Conservation (phyloP, 106 monocot genomes). For the Allium cepa region DNA sequence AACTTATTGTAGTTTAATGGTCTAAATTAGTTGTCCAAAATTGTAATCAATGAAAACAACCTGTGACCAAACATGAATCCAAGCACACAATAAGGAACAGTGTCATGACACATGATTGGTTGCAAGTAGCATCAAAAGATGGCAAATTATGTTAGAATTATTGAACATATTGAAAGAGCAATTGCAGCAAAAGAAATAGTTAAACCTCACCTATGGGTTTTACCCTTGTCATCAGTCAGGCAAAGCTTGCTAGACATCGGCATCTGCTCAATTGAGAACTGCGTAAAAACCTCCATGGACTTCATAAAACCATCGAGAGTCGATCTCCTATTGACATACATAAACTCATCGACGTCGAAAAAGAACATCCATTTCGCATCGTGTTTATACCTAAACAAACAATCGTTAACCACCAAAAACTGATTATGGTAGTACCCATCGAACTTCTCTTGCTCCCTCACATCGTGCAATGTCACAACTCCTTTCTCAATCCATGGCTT, state of each 20-base stretch:
- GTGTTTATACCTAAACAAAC: conserved; percentile 48
- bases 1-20: too few relatives aligned
- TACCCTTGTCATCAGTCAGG: conserved; percentile 13
- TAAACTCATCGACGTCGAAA: conserved; percentile 83
- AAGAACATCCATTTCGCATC: conserved; percentile 72
- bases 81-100: too few relatives aligned
- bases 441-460: conserved; percentile 57
- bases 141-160: too few relatives aligned
- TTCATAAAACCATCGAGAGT: conserved; percentile 21
- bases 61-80: too few relatives aligned
- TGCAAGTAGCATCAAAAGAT: too few relatives aligned
- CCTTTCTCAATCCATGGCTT: conserved; percentile 67
- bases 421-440: conserved; percentile 92
- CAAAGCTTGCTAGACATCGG: conserved; percentile 61
- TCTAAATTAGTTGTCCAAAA: too few relatives aligned
- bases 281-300: conserved; percentile 30
- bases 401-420: conserved; percentile 80
- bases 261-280: conserved; percentile 61
- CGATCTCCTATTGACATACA: conserved; percentile 27
- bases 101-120: too few relatives aligned
- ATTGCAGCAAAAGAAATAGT: neutral
- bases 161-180: too few relatives aligned
- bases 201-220: conserved; percentile 18
- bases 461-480: conserved; percentile 47
- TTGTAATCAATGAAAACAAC: too few relatives aligned